phyloP scores from a whole-genome alignment of 2,329 filamentous ascomycete species.

The Chrysosphaeria jannelii region DNA sequence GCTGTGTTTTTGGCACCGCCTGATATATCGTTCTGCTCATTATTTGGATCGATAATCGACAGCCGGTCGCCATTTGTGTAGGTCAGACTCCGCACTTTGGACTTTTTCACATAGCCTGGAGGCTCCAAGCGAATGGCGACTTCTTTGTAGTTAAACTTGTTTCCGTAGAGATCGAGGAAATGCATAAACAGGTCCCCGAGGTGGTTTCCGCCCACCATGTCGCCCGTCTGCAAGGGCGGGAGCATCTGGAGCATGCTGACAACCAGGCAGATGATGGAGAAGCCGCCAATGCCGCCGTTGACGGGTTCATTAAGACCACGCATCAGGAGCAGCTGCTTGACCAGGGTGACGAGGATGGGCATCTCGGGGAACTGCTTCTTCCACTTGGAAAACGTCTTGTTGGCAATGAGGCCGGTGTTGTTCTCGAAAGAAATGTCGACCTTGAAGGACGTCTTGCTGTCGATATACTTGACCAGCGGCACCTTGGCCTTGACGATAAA shows the following conservation, averaged over 20 bases:
- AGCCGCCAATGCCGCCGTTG: constrained; percentile 73
- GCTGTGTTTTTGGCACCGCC: constrained; percentile 48
- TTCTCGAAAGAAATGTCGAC: constrained; percentile 95
- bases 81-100: constrained; percentile 13
- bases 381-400: constrained; percentile 57
- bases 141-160: constrained; percentile 37
- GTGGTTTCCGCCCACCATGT: constrained; percentile 28
- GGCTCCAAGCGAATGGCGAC: constrained; percentile 50
- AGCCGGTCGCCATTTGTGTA: constrained; percentile 37
- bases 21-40: constrained; percentile 59
- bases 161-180: constrained; percentile 75
- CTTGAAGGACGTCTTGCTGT: constrained; percentile 44
- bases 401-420: constrained; percentile 46
- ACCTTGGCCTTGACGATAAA: constrained; percentile 53
- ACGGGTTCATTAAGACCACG: constrained; percentile 75
- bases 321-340: constrained; percentile 86
- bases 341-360: constrained; percentile 55
- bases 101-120: constrained; percentile 51
- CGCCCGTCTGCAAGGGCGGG: constrained; percentile 33
- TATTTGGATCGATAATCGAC: constrained; percentile 80
- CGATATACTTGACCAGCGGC: constrained; percentile 74
- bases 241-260: constrained; percentile 64
- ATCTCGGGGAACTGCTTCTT: constrained; percentile 52
- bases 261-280: constrained; percentile 78
- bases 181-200: constrained; percentile 58